Evolutionary conservation across 202 grass and related monocot species (phyloP).

Genomic region (Musa balbisiana): DNA sequence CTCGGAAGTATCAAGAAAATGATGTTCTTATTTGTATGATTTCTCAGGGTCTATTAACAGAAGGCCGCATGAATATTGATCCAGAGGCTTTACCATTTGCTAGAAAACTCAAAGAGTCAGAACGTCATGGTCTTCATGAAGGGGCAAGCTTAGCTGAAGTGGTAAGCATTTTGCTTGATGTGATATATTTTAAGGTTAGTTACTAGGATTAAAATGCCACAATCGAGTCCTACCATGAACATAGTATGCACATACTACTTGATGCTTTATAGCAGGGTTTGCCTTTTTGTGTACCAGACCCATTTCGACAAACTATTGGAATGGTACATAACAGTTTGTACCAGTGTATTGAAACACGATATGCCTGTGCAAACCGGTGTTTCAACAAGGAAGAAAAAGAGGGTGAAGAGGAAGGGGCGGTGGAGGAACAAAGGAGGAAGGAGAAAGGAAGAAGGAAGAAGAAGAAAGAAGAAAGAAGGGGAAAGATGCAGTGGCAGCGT

Average conservation of each 20-base stretch:
- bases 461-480: too few relatives aligned
- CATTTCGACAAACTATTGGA: too few relatives aligned
- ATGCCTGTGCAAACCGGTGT: too few relatives aligned
- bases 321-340: too few relatives aligned
- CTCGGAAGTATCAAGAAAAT: background rate
- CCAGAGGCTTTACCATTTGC: constrained; percentile 72
- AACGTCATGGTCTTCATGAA: constrained; percentile 65
- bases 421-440: too few relatives aligned
- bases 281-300: too few relatives aligned
- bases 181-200: constrained; percentile 10
- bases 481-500: too few relatives aligned
- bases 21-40: background rate
- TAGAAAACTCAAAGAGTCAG: constrained; percentile 61
- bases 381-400: too few relatives aligned
- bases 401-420: too few relatives aligned
- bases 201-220: background rate
- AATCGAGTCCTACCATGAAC: background rate
- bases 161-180: constrained; percentile 40
- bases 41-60: constrained; percentile 80
- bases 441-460: too few relatives aligned
- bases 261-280: too few relatives aligned
- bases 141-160: constrained; percentile 90
- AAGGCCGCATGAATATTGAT: constrained; percentile 66
- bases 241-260: background rate
- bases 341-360: too few relatives aligned